Base-by-base conservation (phyloP, 768 basidiomycete genomes). In the Boletus barrowsii region DNA sequence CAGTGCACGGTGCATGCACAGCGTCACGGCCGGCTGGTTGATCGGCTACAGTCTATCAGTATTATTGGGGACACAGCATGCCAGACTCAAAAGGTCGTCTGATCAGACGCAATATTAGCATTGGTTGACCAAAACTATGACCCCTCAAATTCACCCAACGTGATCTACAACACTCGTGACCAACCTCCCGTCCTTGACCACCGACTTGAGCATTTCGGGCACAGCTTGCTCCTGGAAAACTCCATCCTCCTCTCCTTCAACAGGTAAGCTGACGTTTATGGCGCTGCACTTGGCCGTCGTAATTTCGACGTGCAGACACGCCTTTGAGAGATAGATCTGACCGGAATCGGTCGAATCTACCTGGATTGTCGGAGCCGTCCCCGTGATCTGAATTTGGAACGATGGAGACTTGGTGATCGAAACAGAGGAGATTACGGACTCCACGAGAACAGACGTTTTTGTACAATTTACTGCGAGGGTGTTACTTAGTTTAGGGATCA, bases 341-440 rank as follows among this genome's bases (percentile, higher is more conserved):
- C 97, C 97, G 8, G 90, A 91, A 72, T 98, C 97, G 14, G 93
- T 96, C 15, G 88, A 87, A 72, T 99, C 97, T 18, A 99, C 73
- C 64, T 95, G 91, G 55, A 99, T 83, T 60, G 93, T 98, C 2
- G 97, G 96, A 32, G 89, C 90, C 2, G 78, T 75, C 26, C 96
- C 96, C 3, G 87, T 90, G 61, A 99, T 86, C 72, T 99, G 96
- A 40, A 98, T 73, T 15, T 85, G 82, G 75, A 99, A 98, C 2
- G 93, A 97, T 1, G 94, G 93, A 0, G 93, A 97, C 59, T 83
- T 86, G 40, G 94, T 98, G 37, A 98, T 76, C 2, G 88, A 86
- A 49, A 99, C 79, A 1, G 87, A 83, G 15, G 97, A 91, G n/a
- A 99, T 91, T 42, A 94, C 91, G 2, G 90, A 93, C 36, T 96